phyloP scores from a whole-genome alignment of 2,329 filamentous ascomycete species.

The Ophiobolus disseminans region DNA sequence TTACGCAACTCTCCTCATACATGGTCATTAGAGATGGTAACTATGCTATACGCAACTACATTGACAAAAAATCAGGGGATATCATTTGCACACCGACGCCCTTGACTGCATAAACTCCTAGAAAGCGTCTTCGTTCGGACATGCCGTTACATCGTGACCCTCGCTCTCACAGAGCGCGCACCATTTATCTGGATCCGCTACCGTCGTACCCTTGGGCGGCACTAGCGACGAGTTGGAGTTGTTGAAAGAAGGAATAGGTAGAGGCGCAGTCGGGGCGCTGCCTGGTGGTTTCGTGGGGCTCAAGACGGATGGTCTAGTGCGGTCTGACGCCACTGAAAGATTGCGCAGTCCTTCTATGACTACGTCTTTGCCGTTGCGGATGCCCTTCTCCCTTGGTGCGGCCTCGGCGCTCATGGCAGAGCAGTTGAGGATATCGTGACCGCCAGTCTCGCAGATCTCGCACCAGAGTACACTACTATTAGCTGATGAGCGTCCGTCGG shows the following conservation, averaged over 20 bases:
- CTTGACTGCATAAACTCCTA: slow-evolving; percentile 18
- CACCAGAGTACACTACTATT: slow-evolving; percentile 82
- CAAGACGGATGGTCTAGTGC: slow-evolving; percentile 34
- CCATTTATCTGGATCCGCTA: slow-evolving; percentile 82
- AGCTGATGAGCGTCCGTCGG: slow-evolving; percentile 64
- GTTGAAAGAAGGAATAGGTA: slow-evolving; percentile 44
- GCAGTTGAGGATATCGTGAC: slow-evolving; percentile 94
- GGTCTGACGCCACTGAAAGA: slow-evolving; percentile 43
- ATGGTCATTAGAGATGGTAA: slow-evolving; percentile 1
- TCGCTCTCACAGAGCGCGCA: slow-evolving; percentile 96
- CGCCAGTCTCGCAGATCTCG: slow-evolving; percentile 91
- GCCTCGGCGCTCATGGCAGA: slow-evolving; percentile 78
- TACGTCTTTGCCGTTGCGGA: slow-evolving; percentile 36
- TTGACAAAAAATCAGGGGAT: slow-evolving; percentile 8
- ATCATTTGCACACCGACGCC: slow-evolving; percentile 9
- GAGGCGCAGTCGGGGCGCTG: slow-evolving; percentile 43
- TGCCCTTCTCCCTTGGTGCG: slow-evolving; percentile 27
- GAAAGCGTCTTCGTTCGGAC: slow-evolving; percentile 84
- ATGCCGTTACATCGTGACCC: slow-evolving; percentile 94
- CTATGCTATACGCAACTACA: slow-evolving; percentile 5
- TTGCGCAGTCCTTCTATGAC: slow-evolving; percentile 43
- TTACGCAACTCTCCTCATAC: too few species aligned
- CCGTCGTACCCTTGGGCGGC: slow-evolving; percentile 41
- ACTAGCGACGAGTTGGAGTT: slow-evolving; percentile 39
- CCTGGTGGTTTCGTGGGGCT: slow-evolving; percentile 44